Evolutionary conservation across 1,284 basidiomycete species (phyloP).

Genomic region (Apiotrichum porosum): DNA sequence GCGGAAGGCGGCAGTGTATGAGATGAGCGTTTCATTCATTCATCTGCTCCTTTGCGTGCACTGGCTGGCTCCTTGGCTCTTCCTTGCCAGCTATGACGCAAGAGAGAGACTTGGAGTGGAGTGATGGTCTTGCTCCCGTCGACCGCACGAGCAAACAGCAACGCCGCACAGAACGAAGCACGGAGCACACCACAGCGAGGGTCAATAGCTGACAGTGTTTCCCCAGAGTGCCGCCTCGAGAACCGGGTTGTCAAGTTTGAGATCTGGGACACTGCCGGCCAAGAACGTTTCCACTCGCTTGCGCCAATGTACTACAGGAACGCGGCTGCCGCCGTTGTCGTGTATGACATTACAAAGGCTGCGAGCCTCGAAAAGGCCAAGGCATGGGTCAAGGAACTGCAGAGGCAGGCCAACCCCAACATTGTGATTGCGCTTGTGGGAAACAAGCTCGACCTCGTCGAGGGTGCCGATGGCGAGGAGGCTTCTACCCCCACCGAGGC

Average conservation of each 20-base stretch:
- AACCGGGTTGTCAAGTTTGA: constrained; percentile 51
- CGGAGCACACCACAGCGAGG: no score
- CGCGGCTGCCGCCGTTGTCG: constrained; percentile 89
- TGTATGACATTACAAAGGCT: constrained; percentile 87
- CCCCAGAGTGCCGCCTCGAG: constrained; percentile 48
- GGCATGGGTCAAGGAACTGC: constrained; percentile 99
- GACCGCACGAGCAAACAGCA: no score
- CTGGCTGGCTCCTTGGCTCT: no score
- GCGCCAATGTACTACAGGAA: constrained; percentile 98
- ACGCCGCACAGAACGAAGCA: no score
- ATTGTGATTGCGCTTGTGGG: constrained; percentile 96
- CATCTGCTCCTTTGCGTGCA: no score
- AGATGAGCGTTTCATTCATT: no score
- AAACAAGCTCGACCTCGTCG: constrained; percentile 91
- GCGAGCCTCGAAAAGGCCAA: constrained; percentile 97
- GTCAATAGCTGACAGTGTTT: no score
- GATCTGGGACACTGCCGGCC: constrained; percentile 51
- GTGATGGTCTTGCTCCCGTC: no score
- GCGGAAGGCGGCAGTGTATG: not conserved
- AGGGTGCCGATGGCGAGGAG: constrained; percentile 52
- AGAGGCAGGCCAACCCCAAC: constrained; percentile 97
- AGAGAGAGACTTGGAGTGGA: no score
- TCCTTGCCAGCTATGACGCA: no score
- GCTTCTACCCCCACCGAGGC: constrained; percentile 48
- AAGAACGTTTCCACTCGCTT: constrained; percentile 49